Evolutionary conservation across 331 rosid genomes (phyloP).

Genomic region (Pyrus hybrid): DNA sequence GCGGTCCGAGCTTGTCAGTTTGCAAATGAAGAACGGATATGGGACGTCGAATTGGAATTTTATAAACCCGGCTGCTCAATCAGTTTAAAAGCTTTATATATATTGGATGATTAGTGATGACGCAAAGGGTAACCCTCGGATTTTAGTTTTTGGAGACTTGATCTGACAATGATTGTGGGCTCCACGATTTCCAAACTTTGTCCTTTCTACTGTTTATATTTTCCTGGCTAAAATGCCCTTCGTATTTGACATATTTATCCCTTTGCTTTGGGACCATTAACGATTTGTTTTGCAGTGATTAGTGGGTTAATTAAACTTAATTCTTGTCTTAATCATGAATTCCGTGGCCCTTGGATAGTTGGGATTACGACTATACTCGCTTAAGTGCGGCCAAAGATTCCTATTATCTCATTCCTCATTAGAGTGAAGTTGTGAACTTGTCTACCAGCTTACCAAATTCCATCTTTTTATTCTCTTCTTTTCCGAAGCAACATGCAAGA

Average conservation of each 20-base stretch:
- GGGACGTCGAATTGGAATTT: constrained; percentile 37
- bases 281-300: constrained; percentile 28
- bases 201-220: constrained; percentile 39
- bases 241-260: not conserved
- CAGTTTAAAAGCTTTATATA: constrained; percentile 10
- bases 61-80: constrained; percentile 24
- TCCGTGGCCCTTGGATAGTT: constrained; percentile 29
- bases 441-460: constrained; percentile 5
- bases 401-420: constrained; percentile 17
- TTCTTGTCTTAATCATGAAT: constrained; percentile 28
- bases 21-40: constrained; percentile 35
- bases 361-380: constrained; percentile 25
- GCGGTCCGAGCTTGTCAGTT: constrained; percentile 48
- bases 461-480: not conserved
- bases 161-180: constrained; percentile 33
- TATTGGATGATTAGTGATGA: constrained; percentile 14
- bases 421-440: constrained; percentile 28
- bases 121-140: constrained; percentile 24
- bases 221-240: constrained; percentile 4
- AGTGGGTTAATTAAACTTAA: constrained; percentile 15
- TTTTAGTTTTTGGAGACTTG: constrained; percentile 34
- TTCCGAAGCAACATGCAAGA: constrained; percentile 7
- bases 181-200: constrained; percentile 28
- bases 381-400: constrained; percentile 39
- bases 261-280: not conserved